Conservation (phyloP, 495 filamentous ascomycete genomes). For the Xylaria nigripes region DNA sequence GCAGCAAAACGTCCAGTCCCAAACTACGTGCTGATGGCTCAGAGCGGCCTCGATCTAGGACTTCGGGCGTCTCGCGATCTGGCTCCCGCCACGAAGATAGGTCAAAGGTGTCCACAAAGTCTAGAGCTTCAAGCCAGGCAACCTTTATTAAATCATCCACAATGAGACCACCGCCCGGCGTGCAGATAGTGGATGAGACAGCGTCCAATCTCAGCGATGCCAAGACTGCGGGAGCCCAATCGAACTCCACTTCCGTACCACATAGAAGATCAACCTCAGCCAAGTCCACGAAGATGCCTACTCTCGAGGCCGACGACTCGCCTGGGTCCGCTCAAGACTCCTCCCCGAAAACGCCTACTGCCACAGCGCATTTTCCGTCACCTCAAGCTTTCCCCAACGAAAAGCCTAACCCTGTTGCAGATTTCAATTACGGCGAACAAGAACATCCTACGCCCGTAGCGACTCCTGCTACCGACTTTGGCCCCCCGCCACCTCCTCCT, state of each 20-base stretch:
- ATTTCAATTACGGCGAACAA: slow-evolving; percentile 20
- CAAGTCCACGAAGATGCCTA: slow-evolving; percentile 28
- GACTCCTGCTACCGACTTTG: slow-evolving; percentile 34
- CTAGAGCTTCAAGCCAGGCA: slow-evolving; percentile 40
- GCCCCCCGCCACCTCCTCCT: slow-evolving; percentile 61
- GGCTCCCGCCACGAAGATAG: slow-evolving; percentile 36
- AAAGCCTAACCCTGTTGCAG: slow-evolving; percentile 17
- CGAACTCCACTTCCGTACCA: slow-evolving; percentile 54
- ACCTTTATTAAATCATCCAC: slow-evolving; percentile 28
- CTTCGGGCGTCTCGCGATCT: slow-evolving; percentile 35
- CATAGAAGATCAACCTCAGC: slow-evolving; percentile 46
- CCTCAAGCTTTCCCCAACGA: slow-evolving; percentile 27
- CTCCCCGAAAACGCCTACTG: slow-evolving; percentile 50
- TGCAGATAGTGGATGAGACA: slow-evolving; percentile 12
- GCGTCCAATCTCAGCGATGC: slow-evolving; percentile 43
- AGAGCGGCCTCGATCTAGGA: slow-evolving; percentile 30
- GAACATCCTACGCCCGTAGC: slow-evolving; percentile 28
- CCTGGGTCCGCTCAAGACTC: slow-evolving; percentile 44
- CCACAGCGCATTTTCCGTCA: slow-evolving; percentile 42
- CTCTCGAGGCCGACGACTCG: slow-evolving; percentile 34
- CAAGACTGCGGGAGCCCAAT: slow-evolving; percentile 18
- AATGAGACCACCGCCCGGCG: slow-evolving; percentile 16
- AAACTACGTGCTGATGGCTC: slow-evolving; percentile 17
- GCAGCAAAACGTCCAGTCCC: slow-evolving; percentile 29
- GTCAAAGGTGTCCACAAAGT: slow-evolving; percentile 41